Base-by-base conservation (phyloP, 2,329 filamentous ascomycete genomes). In the Aspergillus costaricaensis region DNA sequence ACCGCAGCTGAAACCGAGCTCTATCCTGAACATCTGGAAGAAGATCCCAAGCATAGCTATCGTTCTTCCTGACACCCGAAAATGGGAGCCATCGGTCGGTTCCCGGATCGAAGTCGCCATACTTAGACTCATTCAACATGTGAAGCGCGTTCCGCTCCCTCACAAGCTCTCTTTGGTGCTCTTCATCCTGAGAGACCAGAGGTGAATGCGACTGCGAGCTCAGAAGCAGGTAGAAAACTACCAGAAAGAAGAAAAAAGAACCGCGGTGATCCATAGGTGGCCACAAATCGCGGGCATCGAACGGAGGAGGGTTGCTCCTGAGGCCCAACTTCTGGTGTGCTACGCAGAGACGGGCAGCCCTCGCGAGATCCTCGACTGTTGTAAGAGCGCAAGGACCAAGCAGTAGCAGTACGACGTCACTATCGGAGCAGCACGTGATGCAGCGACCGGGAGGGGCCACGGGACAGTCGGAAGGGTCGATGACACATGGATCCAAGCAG, bases 31-130 rank as follows among this genome's bases (percentile, higher is more conserved):
- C 91, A 1, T 80, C 77, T 0, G 81, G 80, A 21, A 97, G 79
- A 59, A 92, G 82, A 36, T 88, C 84, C 93, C 93, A 97, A 1
- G 86, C 88, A 74, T 91, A 91, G 4, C 85, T 86, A 76, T 96
- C 90, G 19, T 87, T 83, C 50, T 86, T 79, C 52, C 90, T 85
- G 62, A 96, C 88, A 1, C 94, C 94, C 2, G 91, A 91, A 55
- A 96, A 79, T 67, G 92, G 91, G 61, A 92, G 77, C 82, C 80
- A 85, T 64, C 73, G 79, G 61, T 79, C 72, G 9, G 76, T 70
- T 30, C 62, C 62, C 19, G 79, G 73, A 68, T 81, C 74, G 41
- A 87, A 81, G 56, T 84, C 81, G 38, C 82, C 83, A 73, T 83
- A 85, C 5, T 72, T 74, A 7, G 83, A 82, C 58, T 77, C 79